Percentiles rank a stretch among this genome's conserved stretches.
Conservation (phyloP, 345 rosid genomes). For the Eucalyptus regnans region DNA sequence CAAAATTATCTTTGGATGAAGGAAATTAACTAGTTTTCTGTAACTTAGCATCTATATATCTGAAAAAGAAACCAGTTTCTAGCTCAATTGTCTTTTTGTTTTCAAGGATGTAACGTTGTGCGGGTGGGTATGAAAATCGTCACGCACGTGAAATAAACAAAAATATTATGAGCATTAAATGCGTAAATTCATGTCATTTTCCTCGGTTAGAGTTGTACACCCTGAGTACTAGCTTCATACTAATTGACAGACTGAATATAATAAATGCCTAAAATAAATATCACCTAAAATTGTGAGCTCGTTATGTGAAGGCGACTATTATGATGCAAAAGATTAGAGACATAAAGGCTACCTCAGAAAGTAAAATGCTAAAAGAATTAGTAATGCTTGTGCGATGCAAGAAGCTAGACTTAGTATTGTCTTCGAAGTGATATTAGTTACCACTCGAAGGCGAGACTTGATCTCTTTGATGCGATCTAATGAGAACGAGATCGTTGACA, state of each 20-base stretch:
- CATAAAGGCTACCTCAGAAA: neutral
- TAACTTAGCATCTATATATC: neutral
- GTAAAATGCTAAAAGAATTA: neutral
- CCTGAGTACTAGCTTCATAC: neutral
- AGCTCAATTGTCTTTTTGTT: neutral
- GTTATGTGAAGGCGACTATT: neutral
- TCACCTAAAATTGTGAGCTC: neutral
- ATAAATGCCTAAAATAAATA: neutral
- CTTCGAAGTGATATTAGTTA: neutral
- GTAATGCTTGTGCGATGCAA: neutral
- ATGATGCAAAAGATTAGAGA: neutral
- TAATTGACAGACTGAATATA: neutral
- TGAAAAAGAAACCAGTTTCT: neutral
- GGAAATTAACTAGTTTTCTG: neutral
- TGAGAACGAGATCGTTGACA: neutral
- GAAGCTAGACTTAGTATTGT: neutral
- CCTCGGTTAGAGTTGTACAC: neutral
- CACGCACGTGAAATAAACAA: neutral
- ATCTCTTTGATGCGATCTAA: conserved; percentile 14
- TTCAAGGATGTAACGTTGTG: neutral
- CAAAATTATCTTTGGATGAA: neutral
- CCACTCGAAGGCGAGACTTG: neutral
- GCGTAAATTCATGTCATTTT: neutral
- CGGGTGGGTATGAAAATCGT: neutral
- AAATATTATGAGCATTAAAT: neutral